Conservation (phyloP, 306 rosid genomes). For the Calophaca sinica region DNA sequence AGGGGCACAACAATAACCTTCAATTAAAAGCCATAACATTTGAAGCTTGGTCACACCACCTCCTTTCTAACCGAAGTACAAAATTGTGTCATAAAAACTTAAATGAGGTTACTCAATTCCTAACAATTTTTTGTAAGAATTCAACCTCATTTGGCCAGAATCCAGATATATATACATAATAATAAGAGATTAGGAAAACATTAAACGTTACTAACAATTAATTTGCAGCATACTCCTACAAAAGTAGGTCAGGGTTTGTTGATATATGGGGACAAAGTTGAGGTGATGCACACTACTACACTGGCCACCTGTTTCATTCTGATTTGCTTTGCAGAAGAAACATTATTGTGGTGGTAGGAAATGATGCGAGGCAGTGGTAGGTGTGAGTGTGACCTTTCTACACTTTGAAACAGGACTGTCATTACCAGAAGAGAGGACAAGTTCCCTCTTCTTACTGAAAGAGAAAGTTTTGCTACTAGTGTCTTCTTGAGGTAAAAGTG, state of each 20-base stretch:
- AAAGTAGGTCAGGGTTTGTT: slow-evolving; percentile 52
- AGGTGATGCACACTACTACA: slow-evolving; percentile 36
- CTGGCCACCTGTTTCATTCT: slow-evolving; percentile 47
- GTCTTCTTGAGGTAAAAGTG: neutral
- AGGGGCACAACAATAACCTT: slow-evolving; percentile 42
- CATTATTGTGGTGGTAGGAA: slow-evolving; percentile 50
- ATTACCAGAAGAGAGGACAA: slow-evolving; percentile 41
- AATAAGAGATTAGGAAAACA: slow-evolving; percentile 34
- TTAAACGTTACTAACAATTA: slow-evolving; percentile 16
- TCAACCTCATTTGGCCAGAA: slow-evolving; percentile 21
- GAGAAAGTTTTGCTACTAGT: neutral
- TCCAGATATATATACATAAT: slow-evolving; percentile 38
- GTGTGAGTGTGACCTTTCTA: slow-evolving; percentile 47
- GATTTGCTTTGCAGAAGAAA: slow-evolving; percentile 45
- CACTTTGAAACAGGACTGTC: slow-evolving; percentile 51
- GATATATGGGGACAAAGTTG: slow-evolving; percentile 39
- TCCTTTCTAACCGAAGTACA: slow-evolving; percentile 20
- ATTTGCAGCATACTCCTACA: slow-evolving; percentile 7
- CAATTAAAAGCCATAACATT: slow-evolving; percentile 38
- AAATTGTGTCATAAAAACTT: slow-evolving; percentile 32
- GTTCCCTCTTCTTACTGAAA: slow-evolving; percentile 55
- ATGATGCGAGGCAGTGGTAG: slow-evolving; percentile 47
- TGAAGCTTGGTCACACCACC: slow-evolving; percentile 41
- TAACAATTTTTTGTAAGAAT: slow-evolving; percentile 33
- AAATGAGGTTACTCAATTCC: slow-evolving; percentile 39